Evolutionary conservation across 78 protist genomes (phyloP), one percentile per base, ranked within the genome.

Genomic region (Tieghemostelium lacteum): DNA sequence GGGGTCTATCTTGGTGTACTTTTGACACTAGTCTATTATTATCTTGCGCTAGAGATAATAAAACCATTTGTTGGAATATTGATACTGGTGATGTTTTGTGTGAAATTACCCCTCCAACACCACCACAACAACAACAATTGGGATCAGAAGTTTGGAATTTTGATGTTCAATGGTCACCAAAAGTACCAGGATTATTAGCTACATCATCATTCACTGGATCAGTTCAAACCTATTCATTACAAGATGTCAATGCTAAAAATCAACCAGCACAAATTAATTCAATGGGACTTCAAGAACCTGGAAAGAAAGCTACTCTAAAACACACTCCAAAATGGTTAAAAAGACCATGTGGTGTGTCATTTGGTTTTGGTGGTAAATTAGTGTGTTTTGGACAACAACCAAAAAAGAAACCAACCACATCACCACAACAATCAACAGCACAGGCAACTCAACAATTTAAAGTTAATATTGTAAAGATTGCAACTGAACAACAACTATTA

Each of bases 151-250:
- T 45, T 39, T 97, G 99, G 99, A 86, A 74, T 42, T 95, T 94
- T 58, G 98, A 96, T 49, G 98, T 92, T 16, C 94, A 83, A 77
- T 97, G 99, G 99, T 88, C 97, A 12, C 96, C 97, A 52, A 31
- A 83, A 39, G 61, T 75, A 33, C 96, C 97, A 16, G 92, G 96
- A 1, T 5, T 96, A 1, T 28, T 95, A 24, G n/a, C 97, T 5
- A 61, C 94, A 0, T 29, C 71, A 29, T 96, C 98, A 29, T 96
- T 94, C 50, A 97, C 74, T 45, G 96, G 97, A 58, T 86, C 61
- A 34, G 86, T 96, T 52, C 45, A 55, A 16, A 61, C 63, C 26
- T 83, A 66, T 64, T 83, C 91, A 26, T 19, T 76, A 22, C 89
- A 76, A 65, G 78, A 73, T 60, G 91, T 83, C 34, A 83, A 69